phyloP scores from a whole-genome alignment of 2,329 filamentous ascomycete species.

The Tolypocladium pustulatum region DNA sequence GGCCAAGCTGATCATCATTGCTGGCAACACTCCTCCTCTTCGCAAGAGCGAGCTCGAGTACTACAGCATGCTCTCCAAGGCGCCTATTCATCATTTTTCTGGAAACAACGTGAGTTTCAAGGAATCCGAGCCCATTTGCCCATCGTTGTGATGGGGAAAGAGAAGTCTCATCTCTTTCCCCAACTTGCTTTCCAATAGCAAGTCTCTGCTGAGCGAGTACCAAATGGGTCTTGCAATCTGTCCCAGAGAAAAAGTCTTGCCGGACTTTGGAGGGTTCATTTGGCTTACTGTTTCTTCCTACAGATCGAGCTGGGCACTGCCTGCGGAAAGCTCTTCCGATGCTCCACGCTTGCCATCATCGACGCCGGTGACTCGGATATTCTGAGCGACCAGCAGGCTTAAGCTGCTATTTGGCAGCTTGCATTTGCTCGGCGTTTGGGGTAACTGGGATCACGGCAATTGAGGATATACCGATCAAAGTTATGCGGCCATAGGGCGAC shows the following conservation, averaged over 20 bases:
- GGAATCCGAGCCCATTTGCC: not conserved
- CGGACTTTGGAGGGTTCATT: slow-evolving; percentile 80
- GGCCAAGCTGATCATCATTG: slow-evolving; percentile 95
- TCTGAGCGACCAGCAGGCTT: slow-evolving; percentile 64
- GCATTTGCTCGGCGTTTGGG: slow-evolving; percentile 33
- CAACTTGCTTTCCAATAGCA: slow-evolving; percentile 6
- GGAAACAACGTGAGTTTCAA: slow-evolving; percentile 89
- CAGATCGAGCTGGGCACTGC: slow-evolving; percentile 97
- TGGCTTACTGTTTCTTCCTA: slow-evolving; percentile 44
- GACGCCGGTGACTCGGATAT: slow-evolving; percentile 99
- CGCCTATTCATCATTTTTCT: slow-evolving; percentile 91
- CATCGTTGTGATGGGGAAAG: not conserved
- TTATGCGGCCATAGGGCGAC: slow-evolving; percentile 21
- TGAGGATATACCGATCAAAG: slow-evolving; percentile 26
- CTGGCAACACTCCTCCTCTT: slow-evolving; percentile 91
- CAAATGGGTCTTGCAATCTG: slow-evolving; percentile 30
- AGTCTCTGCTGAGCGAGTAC: slow-evolving; percentile 10
- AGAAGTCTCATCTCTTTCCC: too few relatives aligned
- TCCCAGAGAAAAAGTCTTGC: slow-evolving; percentile 87
- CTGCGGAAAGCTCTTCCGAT: slow-evolving; percentile 98
- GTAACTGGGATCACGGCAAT: slow-evolving; percentile 22
- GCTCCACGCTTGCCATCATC: slow-evolving; percentile 92
- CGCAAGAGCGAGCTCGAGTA: slow-evolving; percentile 97
- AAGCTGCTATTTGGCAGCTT: slow-evolving; percentile 21
- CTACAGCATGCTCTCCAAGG: slow-evolving; percentile 89